Conservation (phyloP, 2,329 filamentous ascomycete genomes). For the Aspergillus neotritici region DNA sequence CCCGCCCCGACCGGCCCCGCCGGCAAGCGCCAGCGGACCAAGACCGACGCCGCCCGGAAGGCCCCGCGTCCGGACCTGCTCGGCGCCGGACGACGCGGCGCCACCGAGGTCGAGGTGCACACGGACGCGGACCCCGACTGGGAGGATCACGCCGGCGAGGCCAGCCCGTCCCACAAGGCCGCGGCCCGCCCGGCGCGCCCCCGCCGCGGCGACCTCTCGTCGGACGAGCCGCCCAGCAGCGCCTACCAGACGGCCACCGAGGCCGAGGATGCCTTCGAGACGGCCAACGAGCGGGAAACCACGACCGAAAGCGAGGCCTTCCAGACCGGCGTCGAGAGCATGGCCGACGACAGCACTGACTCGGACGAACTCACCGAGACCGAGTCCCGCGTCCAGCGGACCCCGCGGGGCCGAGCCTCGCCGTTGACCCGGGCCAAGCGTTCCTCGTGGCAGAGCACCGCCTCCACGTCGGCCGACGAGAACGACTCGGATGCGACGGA, state of each 20-base stretch:
- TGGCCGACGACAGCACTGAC: slow-evolving; percentile 56
- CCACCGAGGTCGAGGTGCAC: slow-evolving; percentile 72
- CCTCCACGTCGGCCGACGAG: slow-evolving; percentile 77
- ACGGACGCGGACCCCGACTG: slow-evolving; percentile 62
- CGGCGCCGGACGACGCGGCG: slow-evolving; percentile 66
- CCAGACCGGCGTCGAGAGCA: slow-evolving; percentile 79
- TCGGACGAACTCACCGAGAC: slow-evolving; percentile 82
- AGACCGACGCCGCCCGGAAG: slow-evolving; percentile 69
- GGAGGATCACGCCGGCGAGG: slow-evolving; percentile 70
- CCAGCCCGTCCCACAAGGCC: slow-evolving; percentile 50
- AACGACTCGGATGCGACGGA: slow-evolving; percentile 55
- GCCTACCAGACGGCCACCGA: slow-evolving; percentile 80
- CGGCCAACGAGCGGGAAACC: slow-evolving; percentile 67
- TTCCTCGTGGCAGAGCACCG: slow-evolving; percentile 75
- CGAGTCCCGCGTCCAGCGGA: slow-evolving; percentile 50
- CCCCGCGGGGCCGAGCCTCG: slow-evolving; percentile 35
- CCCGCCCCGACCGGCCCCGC: slow-evolving; percentile 33
- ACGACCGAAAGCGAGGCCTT: slow-evolving; percentile 89
- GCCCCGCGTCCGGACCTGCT: slow-evolving; percentile 65
- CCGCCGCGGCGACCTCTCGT: slow-evolving; percentile 21
- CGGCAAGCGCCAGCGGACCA: slow-evolving; percentile 55
- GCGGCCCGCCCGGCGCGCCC: slow-evolving; percentile 25
- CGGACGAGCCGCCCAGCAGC: slow-evolving; percentile 52
- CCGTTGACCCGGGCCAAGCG: slow-evolving; percentile 46
- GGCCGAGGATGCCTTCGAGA: slow-evolving; percentile 61